Conservation (phyloP, 176 grass and related monocot genomes). For the Lolium perenne region DNA sequence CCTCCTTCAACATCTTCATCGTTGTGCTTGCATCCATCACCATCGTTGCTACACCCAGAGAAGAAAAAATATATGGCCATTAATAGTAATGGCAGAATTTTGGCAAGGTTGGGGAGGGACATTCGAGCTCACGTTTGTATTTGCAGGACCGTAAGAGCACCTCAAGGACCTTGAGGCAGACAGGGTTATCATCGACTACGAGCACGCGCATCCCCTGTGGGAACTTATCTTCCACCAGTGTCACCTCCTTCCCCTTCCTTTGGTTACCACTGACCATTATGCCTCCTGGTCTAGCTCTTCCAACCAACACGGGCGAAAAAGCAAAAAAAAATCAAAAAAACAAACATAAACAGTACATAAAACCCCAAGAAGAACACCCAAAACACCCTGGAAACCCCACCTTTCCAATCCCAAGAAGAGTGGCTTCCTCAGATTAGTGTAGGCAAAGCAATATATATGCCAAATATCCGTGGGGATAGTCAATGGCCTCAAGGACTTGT, state of each 20-base stretch:
- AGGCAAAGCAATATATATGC: background rate
- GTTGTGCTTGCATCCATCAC: background rate
- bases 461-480: background rate
- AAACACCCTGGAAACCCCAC: background rate
- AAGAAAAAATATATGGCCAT: background rate
- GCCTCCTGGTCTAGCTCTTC: background rate
- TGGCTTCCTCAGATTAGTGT: background rate
- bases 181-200: constrained; percentile 65
- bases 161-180: constrained; percentile 68
- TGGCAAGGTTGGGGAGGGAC: background rate
- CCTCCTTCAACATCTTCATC: constrained; percentile 66
- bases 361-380: background rate
- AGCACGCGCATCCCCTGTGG: constrained; percentile 81
- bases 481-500: background rate
- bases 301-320: background rate
- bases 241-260: background rate
- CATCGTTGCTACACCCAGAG: background rate
- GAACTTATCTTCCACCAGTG: constrained; percentile 37
- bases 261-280: background rate
- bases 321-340: background rate
- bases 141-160: constrained; percentile 48
- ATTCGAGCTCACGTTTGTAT: constrained; percentile 39
- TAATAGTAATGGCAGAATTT: background rate
- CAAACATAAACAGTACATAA: background rate
- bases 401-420: background rate